A percentile compares a stretch with the other conserved stretches of the same genome.
phyloP scores from a whole-genome alignment of 768 basidiomycete species.

The Boletellus ananas region DNA sequence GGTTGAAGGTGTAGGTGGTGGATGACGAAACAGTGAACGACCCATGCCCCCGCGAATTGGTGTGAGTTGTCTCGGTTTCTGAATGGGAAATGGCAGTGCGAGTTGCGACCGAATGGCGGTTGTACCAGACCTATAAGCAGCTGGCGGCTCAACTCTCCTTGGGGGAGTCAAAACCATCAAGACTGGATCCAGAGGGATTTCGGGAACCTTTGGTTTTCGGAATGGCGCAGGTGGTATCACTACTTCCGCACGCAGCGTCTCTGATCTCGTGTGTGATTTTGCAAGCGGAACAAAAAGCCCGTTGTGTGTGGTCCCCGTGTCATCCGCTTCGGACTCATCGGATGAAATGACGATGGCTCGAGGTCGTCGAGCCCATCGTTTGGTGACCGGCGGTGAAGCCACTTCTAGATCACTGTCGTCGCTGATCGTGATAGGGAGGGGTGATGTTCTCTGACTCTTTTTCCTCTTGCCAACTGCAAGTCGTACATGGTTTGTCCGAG shows the following conservation, averaged over 20 bases:
- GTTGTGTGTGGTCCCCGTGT: conserved; percentile 3
- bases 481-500: conserved; percentile 33
- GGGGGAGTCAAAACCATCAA: conserved; percentile 3
- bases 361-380: conserved; percentile 12
- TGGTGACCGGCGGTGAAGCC: conserved; percentile 14
- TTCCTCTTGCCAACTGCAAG: conserved; percentile 7
- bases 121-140: background rate
- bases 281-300: conserved; percentile 3
- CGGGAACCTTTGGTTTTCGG: conserved; percentile 16
- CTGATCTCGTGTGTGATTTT: conserved; percentile 15
- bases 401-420: conserved; percentile 31
- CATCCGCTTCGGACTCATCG: conserved; percentile 45
- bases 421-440: conserved; percentile 21
- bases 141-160: background rate
- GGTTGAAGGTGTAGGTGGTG: conserved; percentile 55
- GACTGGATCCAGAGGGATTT: conserved; percentile 9
- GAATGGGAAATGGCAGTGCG: conserved; percentile 15
- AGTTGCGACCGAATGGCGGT: conserved; percentile 2
- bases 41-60: conserved; percentile 52
- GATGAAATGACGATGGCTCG: conserved; percentile 37
- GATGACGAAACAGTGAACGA: conserved; percentile 33
- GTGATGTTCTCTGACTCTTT: background rate
- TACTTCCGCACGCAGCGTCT: conserved; percentile 35
- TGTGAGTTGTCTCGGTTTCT: conserved; percentile 59
- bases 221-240: conserved; percentile 37